Base-by-base conservation (phyloP, 768 basidiomycete species). In the Mycena galopus region DNA sequence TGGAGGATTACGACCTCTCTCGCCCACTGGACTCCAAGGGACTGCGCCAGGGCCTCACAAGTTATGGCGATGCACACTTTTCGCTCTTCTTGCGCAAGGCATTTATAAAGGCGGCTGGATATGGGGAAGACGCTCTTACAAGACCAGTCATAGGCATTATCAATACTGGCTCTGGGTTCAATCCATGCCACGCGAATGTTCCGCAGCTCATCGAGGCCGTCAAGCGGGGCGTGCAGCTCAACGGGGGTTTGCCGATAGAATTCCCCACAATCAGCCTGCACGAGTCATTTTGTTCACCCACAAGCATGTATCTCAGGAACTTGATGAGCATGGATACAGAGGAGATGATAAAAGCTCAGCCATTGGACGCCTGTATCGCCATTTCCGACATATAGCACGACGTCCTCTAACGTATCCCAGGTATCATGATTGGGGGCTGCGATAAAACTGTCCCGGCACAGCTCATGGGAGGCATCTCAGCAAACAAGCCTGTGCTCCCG, bases 341-440 rank as follows among this genome's bases (percentile, higher is more conserved):
- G n/a, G 74, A 75, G 29, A 75, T 75, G 74, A 75, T 75, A 27
- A 75, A 72, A 25, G 74, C 74, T 32, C 74, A 75, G 51, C 74
- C 74, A n/a, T 44, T 75, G 67, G 74, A 75, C 32, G 74, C 74
- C 10, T 75, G 74, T 75, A 69, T 30, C 17, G 27, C 21, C 17
- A 12, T 67, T 67, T 69, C 33, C 50, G 58, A 42, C 17, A 16
- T 17, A 11, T 21, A 9, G n/a, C 21, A n/a, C 9, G 32, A 10
- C 33, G 9, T 39, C 16, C 37, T 11, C 47, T 59, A n/a, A 66
- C 37, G 0, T 35, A 10, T 16, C 19, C 10, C 50, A 75, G 73
- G 73, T 59, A 72, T 75, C 19, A 69, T 69, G 66, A 75, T 75
- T 47, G 74, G 74, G 1, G 74, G 74, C n/a, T 75, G 74, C 67